These are phyloP conservation scores for Peniophora sp. DNA, from an alignment of 1,284 basidiomycete genomes.

Conservation along the genomic window DNA sequence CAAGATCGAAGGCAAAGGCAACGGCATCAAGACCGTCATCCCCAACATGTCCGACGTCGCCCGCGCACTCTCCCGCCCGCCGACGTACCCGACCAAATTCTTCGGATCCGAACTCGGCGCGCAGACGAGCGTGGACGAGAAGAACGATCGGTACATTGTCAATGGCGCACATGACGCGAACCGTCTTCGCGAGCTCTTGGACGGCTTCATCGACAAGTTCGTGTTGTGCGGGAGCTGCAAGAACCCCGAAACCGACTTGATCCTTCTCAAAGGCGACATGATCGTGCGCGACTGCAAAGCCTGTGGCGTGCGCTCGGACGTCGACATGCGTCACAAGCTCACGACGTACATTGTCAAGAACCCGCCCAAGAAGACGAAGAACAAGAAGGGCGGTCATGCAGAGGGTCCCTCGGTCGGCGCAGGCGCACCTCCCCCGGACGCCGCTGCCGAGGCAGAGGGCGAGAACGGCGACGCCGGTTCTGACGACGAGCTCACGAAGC, in stretches of 20 bases:
- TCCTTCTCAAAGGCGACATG: slow-evolving; percentile 84
- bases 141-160: slow-evolving; percentile 97
- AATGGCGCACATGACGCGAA: slow-evolving; percentile 94
- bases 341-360: slow-evolving; percentile 97
- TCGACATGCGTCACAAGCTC: slow-evolving; percentile 98
- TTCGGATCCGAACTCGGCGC: slow-evolving; percentile 99
- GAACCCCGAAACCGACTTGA: slow-evolving; percentile 97
- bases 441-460: slow-evolving; percentile 39
- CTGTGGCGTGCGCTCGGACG: slow-evolving; percentile 85
- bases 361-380: slow-evolving; percentile 88
- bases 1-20: slow-evolving; percentile 98
- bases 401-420: slow-evolving; percentile 15
- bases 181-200: slow-evolving; percentile 92
- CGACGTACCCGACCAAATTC: slow-evolving; percentile 97
- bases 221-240: slow-evolving; percentile 98
- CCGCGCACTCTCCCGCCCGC: slow-evolving; percentile 89
- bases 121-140: slow-evolving; percentile 94
- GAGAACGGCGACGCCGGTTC: slow-evolving; percentile 53
- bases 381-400: slow-evolving; percentile 36
- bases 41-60: slow-evolving; percentile 99
- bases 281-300: slow-evolving; percentile 98
- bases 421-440: slow-evolving; percentile 16
- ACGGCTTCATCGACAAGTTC: slow-evolving; percentile 97
- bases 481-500: slow-evolving; percentile 77
- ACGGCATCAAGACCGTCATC: slow-evolving; percentile 98